A percentile compares a stretch with the other conserved stretches of the same genome.
Evolutionary conservation across 2,329 filamentous ascomycete genomes (phyloP).

Genomic region (Aspergillus versicolor): DNA sequence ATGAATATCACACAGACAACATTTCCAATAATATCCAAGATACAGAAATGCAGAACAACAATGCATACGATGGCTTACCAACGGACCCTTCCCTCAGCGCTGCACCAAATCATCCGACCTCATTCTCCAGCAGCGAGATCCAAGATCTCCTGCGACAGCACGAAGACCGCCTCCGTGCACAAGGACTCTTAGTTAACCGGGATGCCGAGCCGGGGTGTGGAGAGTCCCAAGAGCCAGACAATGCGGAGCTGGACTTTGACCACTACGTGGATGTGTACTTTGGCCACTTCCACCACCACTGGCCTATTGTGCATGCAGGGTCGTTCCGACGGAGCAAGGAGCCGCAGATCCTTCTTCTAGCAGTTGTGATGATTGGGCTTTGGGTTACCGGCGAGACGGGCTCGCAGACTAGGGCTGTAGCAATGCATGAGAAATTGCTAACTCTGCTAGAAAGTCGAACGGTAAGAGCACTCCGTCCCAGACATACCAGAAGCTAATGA

Average conservation of each 20-base stretch:
- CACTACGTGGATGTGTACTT: neutral
- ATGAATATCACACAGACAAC: neutral
- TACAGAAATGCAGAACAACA: neutral
- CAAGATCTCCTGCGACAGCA: neutral
- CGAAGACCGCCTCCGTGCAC: neutral
- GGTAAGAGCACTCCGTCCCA: neutral
- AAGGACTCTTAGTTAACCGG: neutral
- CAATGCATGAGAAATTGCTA: neutral
- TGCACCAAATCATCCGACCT: too few species aligned
- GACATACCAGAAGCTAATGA: neutral
- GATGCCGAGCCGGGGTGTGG: neutral
- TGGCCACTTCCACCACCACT: neutral
- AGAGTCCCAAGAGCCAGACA: neutral
- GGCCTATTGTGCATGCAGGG: neutral
- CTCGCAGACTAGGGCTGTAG: neutral
- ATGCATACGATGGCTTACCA: too few species aligned
- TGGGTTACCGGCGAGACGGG: neutral
- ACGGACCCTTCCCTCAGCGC: too few species aligned
- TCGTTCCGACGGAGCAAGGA: neutral
- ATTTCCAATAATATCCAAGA: neutral
- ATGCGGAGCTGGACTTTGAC: neutral
- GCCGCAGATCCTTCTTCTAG: neutral
- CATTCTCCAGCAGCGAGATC: neutral
- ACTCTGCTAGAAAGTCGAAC: neutral
- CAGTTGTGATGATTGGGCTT: neutral